Evolutionary conservation across 2,329 filamentous ascomycete genomes (phyloP).

Genomic region (Hypoxylon sp.): DNA sequence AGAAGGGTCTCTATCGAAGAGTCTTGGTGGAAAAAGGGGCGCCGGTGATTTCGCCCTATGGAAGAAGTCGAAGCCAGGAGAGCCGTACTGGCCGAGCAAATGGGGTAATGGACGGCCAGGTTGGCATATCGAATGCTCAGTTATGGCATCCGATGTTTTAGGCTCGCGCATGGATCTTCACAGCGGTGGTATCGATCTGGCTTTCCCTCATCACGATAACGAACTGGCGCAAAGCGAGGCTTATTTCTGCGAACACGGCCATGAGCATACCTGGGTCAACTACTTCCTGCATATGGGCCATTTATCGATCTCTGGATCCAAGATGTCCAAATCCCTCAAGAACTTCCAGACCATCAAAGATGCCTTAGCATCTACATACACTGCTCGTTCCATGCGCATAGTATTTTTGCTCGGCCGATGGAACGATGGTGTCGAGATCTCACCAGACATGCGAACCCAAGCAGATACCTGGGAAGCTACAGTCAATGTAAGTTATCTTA

Average conservation of each 20-base stretch:
- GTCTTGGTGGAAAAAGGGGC: constrained; percentile 74
- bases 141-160: constrained; percentile 92
- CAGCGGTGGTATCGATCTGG: constrained; percentile 90
- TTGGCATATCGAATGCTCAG: constrained; percentile 98
- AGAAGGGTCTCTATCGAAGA: constrained; percentile 81
- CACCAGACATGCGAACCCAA: constrained; percentile 80
- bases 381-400: constrained; percentile 81
- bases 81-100: constrained; percentile 88
- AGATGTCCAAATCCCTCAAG: constrained; percentile 96
- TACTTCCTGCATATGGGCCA: constrained; percentile 98
- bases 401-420: constrained; percentile 89
- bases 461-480: constrained; percentile 84
- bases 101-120: constrained; percentile 92
- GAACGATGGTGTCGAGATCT: constrained; percentile 93
- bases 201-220: constrained; percentile 93
- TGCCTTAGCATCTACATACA: constrained; percentile 77
- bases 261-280: constrained; percentile 85
- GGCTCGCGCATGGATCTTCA: constrained; percentile 91
- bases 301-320: constrained; percentile 86
- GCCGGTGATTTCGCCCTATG: constrained; percentile 90
- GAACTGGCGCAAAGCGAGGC: constrained; percentile 82
- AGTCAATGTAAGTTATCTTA: constrained; percentile 67
- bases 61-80: constrained; percentile 92
- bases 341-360: constrained; percentile 95
- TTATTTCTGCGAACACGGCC: constrained; percentile 67